A percentile compares a stretch with the other conserved stretches of the same genome.
Evolutionary conservation across 305 asterid genomes (phyloP).

Genomic region (Solanum hybrid): DNA sequence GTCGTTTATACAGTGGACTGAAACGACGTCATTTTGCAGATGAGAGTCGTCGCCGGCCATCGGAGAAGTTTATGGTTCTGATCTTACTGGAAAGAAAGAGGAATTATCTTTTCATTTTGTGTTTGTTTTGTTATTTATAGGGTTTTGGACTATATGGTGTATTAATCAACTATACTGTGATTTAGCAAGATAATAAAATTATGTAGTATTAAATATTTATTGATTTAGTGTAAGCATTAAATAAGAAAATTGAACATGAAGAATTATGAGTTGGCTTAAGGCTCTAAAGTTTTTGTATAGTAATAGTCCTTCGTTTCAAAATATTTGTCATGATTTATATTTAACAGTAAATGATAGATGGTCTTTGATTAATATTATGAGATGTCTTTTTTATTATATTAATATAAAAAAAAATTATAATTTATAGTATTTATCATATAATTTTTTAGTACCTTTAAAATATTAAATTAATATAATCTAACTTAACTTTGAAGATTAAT

Average conservation of each 20-base stretch:
- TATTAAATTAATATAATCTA: background rate
- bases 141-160: background rate
- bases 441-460: background rate
- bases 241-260: background rate
- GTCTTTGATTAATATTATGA: too few relatives aligned
- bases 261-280: background rate
- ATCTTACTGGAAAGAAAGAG: background rate
- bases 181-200: background rate
- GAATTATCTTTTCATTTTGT: background rate
- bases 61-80: background rate
- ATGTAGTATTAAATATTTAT: background rate
- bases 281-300: background rate
- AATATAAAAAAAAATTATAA: background rate
- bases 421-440: too few relatives aligned
- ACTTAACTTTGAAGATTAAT: background rate
- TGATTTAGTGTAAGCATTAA: background rate
- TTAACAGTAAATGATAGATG: too few relatives aligned
- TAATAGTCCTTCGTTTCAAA: accelerated
- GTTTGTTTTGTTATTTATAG: background rate
- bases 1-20: constrained; percentile 37
- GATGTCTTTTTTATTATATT: background rate
- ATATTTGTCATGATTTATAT: too few relatives aligned
- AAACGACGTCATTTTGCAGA: background rate
- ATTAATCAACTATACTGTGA: background rate
- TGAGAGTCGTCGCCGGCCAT: background rate